These are phyloP conservation scores for Hymenoscyphus fraxineus DNA, from an alignment of 2,329 filamentous ascomycete species.

Conservation along the genomic window DNA sequence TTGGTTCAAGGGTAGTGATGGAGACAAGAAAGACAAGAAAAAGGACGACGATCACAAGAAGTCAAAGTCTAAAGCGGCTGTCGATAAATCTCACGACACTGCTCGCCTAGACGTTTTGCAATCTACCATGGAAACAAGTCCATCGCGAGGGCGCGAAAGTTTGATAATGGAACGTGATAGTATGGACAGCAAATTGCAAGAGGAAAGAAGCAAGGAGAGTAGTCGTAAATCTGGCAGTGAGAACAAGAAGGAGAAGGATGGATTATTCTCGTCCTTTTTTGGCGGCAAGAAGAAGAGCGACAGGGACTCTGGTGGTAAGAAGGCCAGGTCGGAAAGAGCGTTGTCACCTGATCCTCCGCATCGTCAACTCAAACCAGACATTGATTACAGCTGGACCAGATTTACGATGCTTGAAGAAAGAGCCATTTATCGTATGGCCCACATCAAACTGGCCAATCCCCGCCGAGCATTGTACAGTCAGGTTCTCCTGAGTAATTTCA, in stretches of 20 bases:
- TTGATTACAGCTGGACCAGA: conserved; percentile 94
- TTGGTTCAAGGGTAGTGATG: conserved; percentile 74
- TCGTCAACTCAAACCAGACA: conserved; percentile 72
- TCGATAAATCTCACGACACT: conserved; percentile 67
- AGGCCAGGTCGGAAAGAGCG: conserved; percentile 65
- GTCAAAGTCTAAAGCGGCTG: conserved; percentile 56
- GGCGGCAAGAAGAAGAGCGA: conserved; percentile 84
- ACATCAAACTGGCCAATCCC: conserved; percentile 98
- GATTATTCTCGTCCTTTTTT: conserved; percentile 91
- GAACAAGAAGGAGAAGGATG: conserved; percentile 86
- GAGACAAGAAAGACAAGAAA: conserved; percentile 67
- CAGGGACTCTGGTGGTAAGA: conserved; percentile 70
- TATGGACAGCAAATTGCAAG: conserved; percentile 67
- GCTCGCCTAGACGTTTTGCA: conserved; percentile 83
- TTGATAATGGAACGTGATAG: conserved; percentile 76
- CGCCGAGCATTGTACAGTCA: conserved; percentile 88
- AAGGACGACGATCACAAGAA: conserved; percentile 61
- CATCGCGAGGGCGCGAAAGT: conserved; percentile 70
- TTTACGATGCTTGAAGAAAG: conserved; percentile 94
- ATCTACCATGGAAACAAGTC: conserved; percentile 71
- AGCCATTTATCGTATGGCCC: conserved; percentile 97
- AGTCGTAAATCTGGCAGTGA: conserved; percentile 66
- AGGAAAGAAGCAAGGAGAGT: conserved; percentile 79
- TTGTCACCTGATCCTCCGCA: conserved; percentile 78
- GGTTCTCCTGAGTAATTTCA: conserved; percentile 96